Percentiles rank a stretch among this genome's conserved stretches.
These are phyloP conservation scores for Ichthyophthirius multifiliis DNA, from an alignment of 169 alveolate species.

Conservation along the genomic window DNA sequence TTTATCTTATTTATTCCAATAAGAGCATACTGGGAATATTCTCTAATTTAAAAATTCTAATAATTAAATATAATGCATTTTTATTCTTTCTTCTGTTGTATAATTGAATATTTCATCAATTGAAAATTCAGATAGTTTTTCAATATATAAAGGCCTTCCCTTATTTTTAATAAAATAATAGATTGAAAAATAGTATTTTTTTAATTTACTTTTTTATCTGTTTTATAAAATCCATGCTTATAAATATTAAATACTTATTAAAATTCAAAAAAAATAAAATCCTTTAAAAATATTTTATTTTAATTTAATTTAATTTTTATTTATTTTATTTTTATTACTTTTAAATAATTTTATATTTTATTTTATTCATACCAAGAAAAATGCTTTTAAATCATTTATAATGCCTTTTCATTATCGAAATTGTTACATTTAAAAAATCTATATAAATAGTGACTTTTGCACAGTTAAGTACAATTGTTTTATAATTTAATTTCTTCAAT, in stretches of 20 bases:
- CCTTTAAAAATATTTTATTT: background rate
- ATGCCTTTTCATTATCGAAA: background rate
- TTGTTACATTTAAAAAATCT: background rate
- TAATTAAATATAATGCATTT: background rate
- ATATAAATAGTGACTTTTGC: too few relatives aligned
- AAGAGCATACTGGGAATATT: background rate
- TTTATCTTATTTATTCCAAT: background rate
- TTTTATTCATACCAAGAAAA: background rate
- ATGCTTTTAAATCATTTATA: background rate
- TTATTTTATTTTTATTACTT: background rate
- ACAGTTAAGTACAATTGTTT: too few relatives aligned
- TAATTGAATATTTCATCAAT: background rate
- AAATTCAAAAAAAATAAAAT: background rate
- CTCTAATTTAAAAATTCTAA: background rate
- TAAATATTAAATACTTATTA: background rate
- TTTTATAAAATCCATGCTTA: background rate
- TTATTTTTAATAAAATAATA: background rate
- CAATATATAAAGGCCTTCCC: constrained; percentile 6
- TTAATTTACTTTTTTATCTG: constrained; percentile 14
- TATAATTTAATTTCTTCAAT: too few relatives aligned
- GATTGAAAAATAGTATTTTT: background rate
- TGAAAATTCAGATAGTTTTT: background rate
- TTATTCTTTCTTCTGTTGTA: background rate
- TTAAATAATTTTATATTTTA: background rate
- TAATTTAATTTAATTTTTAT: background rate